Conservation (phyloP, 2,329 filamentous ascomycete genomes). For the Westerdykella sp. region DNA sequence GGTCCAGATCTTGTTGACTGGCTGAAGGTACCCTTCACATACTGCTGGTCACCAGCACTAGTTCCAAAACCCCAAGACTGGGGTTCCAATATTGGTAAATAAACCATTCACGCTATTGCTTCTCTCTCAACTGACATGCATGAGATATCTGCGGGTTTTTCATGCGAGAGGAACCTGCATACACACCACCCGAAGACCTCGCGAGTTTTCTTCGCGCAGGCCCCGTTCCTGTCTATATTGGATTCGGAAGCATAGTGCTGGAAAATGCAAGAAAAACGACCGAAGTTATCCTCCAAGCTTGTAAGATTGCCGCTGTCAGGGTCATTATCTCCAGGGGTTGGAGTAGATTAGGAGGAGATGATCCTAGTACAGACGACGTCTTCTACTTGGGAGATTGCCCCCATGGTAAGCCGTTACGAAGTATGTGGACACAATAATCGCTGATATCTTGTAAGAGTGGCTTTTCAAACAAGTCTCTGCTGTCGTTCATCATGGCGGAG, state of each 20-base stretch:
- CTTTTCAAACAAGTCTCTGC: conserved; percentile 51
- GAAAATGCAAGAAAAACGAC: conserved; percentile 45
- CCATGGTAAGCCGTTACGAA: conserved; percentile 54
- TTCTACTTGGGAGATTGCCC: conserved; percentile 50
- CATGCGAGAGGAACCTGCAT: conserved; percentile 35
- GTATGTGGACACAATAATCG: conserved; percentile 49
- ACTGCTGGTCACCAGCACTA: no score
- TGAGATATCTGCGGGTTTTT: conserved; percentile 42
- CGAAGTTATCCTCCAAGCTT: conserved; percentile 43
- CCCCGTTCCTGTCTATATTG: conserved; percentile 49
- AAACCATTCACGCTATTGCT: conserved; percentile 13
- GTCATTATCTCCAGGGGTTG: conserved; percentile 52
- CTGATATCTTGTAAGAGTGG: conserved; percentile 40
- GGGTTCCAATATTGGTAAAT: conserved; percentile 43
- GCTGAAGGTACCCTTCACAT: conserved; percentile 30
- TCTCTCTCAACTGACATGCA: neutral
- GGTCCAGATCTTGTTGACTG: conserved; percentile 34
- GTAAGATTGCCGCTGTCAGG: conserved; percentile 33
- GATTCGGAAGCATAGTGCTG: conserved; percentile 53
- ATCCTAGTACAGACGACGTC: conserved; percentile 32
- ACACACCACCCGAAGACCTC: conserved; percentile 39
- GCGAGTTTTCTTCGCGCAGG: conserved; percentile 44
- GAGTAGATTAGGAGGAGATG: conserved; percentile 38
- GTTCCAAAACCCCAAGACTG: no score
- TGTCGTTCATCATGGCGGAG: conserved; percentile 39